These are phyloP conservation scores for Ogataea neopini DNA, from an alignment of 805 yeast genomes.

Conservation along the genomic window DNA sequence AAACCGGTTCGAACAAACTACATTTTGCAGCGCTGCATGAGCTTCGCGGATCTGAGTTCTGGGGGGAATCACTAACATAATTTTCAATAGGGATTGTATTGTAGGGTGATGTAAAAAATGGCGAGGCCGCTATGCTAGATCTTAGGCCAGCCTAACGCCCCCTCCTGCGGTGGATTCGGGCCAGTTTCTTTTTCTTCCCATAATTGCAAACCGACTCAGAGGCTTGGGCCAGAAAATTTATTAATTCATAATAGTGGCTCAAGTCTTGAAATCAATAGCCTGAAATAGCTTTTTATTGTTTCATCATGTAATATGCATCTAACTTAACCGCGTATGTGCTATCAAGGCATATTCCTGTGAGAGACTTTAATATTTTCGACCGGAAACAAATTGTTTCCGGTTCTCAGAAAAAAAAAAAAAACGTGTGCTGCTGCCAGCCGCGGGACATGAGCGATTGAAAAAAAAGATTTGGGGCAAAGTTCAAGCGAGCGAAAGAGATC, in stretches of 20 bases:
- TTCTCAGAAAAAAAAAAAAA: background rate
- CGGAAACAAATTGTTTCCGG: background rate
- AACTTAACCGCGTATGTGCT: background rate
- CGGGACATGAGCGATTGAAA: background rate
- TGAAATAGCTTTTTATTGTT: background rate
- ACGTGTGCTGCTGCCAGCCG: background rate
- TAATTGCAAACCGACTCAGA: constrained; percentile 4
- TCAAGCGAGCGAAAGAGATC: background rate
- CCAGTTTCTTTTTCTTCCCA: constrained; percentile 7
- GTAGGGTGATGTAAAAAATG: background rate
- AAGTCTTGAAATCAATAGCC: background rate
- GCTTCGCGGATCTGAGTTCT: constrained; percentile 1
- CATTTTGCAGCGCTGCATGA: background rate
- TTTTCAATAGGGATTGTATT: background rate
- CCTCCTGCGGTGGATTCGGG: background rate
- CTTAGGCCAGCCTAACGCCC: background rate
- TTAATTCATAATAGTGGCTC: background rate
- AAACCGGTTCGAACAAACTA: background rate
- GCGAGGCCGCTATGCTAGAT: background rate
- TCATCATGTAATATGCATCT: background rate
- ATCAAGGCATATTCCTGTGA: background rate
- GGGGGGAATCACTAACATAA: background rate
- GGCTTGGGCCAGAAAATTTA: background rate
- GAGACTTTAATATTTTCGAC: background rate
- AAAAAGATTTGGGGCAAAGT: background rate